Evolutionary conservation across 2,329 filamentous ascomycete species (phyloP).

Genomic region (Ophiocordyceps camponoti-floridani): DNA sequence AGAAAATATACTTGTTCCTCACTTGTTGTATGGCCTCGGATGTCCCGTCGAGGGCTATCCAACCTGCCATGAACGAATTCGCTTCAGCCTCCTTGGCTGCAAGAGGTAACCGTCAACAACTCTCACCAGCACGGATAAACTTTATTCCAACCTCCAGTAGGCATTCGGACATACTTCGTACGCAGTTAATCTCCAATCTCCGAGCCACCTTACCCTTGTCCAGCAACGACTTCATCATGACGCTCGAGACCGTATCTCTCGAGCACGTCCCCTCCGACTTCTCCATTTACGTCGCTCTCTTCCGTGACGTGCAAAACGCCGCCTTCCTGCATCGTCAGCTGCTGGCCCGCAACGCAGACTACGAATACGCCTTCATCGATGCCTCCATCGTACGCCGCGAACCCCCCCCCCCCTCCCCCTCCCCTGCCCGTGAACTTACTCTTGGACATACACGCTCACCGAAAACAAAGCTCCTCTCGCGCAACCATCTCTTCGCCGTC

Average conservation of each 20-base stretch:
- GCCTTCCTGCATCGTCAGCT: constrained; percentile 66
- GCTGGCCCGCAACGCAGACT: constrained; percentile 64
- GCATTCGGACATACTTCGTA: too few relatives aligned
- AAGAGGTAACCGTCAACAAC: too few relatives aligned
- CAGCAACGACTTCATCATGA: constrained; percentile 15
- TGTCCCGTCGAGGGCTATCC: too few relatives aligned
- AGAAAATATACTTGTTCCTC: too few relatives aligned
- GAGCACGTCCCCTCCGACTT: constrained; percentile 56
- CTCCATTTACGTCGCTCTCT: constrained; percentile 57
- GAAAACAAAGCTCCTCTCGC: constrained; percentile 58
- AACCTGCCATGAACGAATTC: too few relatives aligned
- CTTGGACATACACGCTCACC: too few relatives aligned
- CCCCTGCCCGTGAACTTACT: neutral
- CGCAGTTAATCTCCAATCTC: neutral
- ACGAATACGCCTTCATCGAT: constrained; percentile 90
- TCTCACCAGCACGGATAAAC: too few relatives aligned
- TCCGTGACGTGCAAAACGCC: constrained; percentile 60
- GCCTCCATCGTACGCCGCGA: constrained; percentile 66
- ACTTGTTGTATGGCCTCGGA: too few relatives aligned
- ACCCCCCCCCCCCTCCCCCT: constrained; percentile 14
- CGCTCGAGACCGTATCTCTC: constrained; percentile 49
- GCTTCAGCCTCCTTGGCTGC: too few relatives aligned
- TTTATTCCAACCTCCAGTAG: too few relatives aligned
- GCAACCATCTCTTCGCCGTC: constrained; percentile 55
- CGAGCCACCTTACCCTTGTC: neutral